Conservation (phyloP, 2,329 filamentous ascomycete genomes). For the Raffaelea ambrosiae region DNA sequence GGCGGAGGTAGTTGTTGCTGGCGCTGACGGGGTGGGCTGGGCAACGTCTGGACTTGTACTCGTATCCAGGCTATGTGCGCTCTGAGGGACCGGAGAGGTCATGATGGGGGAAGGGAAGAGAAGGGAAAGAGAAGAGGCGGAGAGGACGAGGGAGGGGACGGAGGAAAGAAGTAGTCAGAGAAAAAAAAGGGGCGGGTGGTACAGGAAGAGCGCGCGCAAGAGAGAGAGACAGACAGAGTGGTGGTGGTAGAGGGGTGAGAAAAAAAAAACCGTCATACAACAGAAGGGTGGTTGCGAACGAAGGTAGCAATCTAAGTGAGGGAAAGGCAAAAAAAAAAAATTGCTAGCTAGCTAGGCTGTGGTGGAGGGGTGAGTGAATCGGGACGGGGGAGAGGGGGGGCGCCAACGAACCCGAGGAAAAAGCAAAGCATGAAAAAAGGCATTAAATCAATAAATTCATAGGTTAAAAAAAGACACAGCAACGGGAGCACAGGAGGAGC, state of each 20-base stretch:
- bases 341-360: constrained; percentile 7
- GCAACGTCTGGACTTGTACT: constrained; percentile 25
- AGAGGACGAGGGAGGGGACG: constrained; percentile 15
- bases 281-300: constrained; percentile 4
- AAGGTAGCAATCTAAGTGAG: constrained; percentile 11
- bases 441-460: neutral
- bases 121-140: constrained; percentile 19
- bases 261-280: neutral
- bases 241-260: neutral
- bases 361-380: constrained; percentile 6
- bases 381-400: neutral
- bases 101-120: constrained; percentile 24
- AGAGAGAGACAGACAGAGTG: neutral
- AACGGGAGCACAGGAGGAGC: neutral
- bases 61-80: constrained; percentile 16
- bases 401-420: neutral
- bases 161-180: constrained; percentile 1
- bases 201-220: constrained; percentile 6
- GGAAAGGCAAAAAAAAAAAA: constrained; percentile 9
- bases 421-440: neutral
- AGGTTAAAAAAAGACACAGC: neutral
- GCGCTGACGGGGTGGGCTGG: constrained; percentile 13
- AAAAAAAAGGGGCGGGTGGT: constrained; percentile 9
- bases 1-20: constrained; percentile 14
- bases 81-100: constrained; percentile 18